Conservation (phyloP, 176 grass and related monocot species). For the Oryza officinalis region DNA sequence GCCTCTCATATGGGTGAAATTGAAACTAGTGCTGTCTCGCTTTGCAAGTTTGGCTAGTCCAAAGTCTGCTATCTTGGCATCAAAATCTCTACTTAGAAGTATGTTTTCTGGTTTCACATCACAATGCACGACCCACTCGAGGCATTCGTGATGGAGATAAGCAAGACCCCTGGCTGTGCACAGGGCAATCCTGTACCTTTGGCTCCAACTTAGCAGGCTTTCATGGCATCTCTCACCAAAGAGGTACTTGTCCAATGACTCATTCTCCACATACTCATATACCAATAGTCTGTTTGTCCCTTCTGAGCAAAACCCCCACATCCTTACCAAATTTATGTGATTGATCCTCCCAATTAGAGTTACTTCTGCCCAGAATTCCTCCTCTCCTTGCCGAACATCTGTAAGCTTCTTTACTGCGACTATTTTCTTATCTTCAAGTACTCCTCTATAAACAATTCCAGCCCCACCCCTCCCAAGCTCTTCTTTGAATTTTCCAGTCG, state of each 20-base stretch:
- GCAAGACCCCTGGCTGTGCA: conserved; percentile 66
- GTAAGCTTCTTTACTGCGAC: conserved; percentile 77
- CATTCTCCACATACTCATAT: conserved; percentile 74
- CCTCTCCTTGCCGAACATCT: conserved; percentile 60
- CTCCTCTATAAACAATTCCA: conserved; percentile 67
- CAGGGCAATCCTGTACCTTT: conserved; percentile 71
- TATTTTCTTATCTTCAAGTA: conserved; percentile 71
- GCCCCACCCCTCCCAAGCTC: conserved; percentile 70
- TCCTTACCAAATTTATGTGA: conserved; percentile 76
- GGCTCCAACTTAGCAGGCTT: conserved; percentile 53
- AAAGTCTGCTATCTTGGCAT: conserved; percentile 82
- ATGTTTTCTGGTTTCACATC: conserved; percentile 95
- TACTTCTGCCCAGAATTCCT: conserved; percentile 72
- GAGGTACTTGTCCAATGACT: conserved; percentile 70
- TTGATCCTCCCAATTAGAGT: conserved; percentile 73
- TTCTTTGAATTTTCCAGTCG: conserved; percentile 74
- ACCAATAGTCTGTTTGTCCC: conserved; percentile 49
- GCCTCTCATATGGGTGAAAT: conserved; percentile 72
- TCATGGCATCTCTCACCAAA: conserved; percentile 49
- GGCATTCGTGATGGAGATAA: conserved; percentile 87
- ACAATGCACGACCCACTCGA: conserved; percentile 91
- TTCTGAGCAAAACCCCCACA: conserved; percentile 71
- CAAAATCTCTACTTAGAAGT: conserved; percentile 66
- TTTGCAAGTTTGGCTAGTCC: conserved; percentile 68
- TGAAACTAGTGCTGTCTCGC: conserved; percentile 41